A percentile compares a stretch with the other conserved stretches of the same genome.
phyloP scores from a whole-genome alignment of 1,284 basidiomycete species.

The Microbotryomycetes sp. region DNA sequence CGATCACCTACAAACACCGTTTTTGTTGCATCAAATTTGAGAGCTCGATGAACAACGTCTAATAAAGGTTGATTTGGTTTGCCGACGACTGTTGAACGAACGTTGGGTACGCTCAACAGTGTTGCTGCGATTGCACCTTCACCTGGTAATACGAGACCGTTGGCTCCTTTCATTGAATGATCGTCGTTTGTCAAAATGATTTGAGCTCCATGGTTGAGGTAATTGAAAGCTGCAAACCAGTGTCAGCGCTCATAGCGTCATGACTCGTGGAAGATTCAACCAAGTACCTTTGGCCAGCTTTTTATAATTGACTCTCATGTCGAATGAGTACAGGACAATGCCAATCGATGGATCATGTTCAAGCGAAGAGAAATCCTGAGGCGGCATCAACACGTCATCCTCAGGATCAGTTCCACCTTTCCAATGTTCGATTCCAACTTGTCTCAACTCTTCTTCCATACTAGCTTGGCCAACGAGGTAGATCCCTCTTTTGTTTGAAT shows the following conservation, averaged over 20 bases:
- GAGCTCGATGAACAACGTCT: slow-evolving; percentile 61
- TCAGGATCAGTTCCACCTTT: slow-evolving; percentile 81
- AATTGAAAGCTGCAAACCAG: slow-evolving; percentile 64
- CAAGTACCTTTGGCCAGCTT: slow-evolving; percentile 71
- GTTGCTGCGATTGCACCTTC: slow-evolving; percentile 78
- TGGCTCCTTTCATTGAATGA: slow-evolving; percentile 54
- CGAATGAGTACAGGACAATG: slow-evolving; percentile 64
- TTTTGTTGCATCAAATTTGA: slow-evolving; percentile 66
- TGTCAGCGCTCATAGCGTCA: not conserved
- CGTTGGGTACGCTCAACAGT: slow-evolving; percentile 62
- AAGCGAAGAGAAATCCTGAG: slow-evolving; percentile 60
- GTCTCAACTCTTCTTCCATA: slow-evolving; percentile 82
- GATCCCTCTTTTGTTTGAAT: slow-evolving; percentile 12
- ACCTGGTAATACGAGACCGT: slow-evolving; percentile 32
- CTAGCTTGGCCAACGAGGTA: slow-evolving; percentile 92
- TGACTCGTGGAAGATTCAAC: too few relatives aligned
- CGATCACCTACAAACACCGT: slow-evolving; percentile 96
- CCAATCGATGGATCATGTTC: slow-evolving; percentile 69
- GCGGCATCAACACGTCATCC: slow-evolving; percentile 68
- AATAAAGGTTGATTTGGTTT: slow-evolving; percentile 90
- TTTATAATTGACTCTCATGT: slow-evolving; percentile 56
- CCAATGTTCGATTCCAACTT: slow-evolving; percentile 71
- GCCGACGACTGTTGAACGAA: slow-evolving; percentile 64
- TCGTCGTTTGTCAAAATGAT: slow-evolving; percentile 93
- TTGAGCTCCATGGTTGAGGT: slow-evolving; percentile 71